A percentile compares a stretch with the other conserved stretches of the same genome.
Evolutionary conservation across 495 filamentous ascomycete species (phyloP).

Genomic region (Stereocaulon alpinum): DNA sequence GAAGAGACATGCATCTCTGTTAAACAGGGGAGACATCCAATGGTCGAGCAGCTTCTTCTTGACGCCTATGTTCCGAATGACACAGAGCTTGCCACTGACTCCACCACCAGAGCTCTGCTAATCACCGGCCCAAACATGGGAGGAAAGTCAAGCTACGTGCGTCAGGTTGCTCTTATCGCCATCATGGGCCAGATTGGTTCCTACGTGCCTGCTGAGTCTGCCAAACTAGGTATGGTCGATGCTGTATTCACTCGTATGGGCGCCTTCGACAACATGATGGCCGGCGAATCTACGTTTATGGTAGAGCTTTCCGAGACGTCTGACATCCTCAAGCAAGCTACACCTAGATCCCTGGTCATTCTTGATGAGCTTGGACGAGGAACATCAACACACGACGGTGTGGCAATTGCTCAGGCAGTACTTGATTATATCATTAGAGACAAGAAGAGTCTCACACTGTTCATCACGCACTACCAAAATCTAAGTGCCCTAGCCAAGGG

Average conservation of each 20-base stretch:
- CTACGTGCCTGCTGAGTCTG: constrained; percentile 74
- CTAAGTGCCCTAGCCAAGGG: constrained; percentile 60
- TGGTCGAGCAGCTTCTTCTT: constrained; percentile 86
- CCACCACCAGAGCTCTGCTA: constrained; percentile 63
- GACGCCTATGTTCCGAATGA: constrained; percentile 89
- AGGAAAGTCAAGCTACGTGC: constrained; percentile 90
- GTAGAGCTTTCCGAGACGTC: constrained; percentile 89
- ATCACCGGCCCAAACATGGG: constrained; percentile 99
- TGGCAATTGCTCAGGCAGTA: constrained; percentile 90
- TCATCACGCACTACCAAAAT: constrained; percentile 95
- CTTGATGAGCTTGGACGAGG: constrained; percentile 94
- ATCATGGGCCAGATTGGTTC: constrained; percentile 94
- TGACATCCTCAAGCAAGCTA: constrained; percentile 80
- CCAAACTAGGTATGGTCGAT: constrained; percentile 71
- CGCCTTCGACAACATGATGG: constrained; percentile 91
- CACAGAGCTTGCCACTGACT: constrained; percentile 52
- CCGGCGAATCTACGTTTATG: constrained; percentile 94
- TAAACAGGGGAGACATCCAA: constrained; percentile 76
- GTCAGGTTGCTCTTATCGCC: constrained; percentile 78
- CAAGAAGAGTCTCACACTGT: constrained; percentile 66
- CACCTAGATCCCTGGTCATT: constrained; percentile 69
- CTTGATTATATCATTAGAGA: constrained; percentile 73
- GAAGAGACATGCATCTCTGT: constrained; percentile 61
- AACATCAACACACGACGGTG: constrained; percentile 88
- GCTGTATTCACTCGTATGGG: constrained; percentile 96